These are phyloP conservation scores for Diaporthe longicolla DNA, from an alignment of 2,329 filamentous ascomycete species.

Conservation along the genomic window DNA sequence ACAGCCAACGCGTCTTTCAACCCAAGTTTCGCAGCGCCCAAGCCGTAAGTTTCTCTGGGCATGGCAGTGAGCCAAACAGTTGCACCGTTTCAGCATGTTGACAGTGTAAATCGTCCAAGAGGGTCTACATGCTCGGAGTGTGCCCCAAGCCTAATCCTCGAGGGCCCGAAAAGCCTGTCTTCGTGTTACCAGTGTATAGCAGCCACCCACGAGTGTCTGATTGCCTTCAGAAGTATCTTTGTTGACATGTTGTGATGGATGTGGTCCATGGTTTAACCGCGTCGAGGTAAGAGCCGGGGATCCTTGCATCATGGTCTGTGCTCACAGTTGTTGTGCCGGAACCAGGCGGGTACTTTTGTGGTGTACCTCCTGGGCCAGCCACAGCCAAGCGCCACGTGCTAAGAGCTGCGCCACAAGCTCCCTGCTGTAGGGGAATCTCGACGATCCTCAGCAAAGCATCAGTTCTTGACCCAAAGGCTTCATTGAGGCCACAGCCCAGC, in stretches of 20 bases:
- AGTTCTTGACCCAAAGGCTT: conserved; percentile 36
- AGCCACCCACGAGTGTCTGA: no score
- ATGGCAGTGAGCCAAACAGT: no score
- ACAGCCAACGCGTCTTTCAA: no score
- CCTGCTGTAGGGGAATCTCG: conserved; percentile 25
- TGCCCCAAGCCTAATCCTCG: no score
- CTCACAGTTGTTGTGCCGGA: not conserved
- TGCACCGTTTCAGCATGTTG: no score
- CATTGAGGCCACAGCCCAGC: conserved; percentile 37
- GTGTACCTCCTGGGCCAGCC: not conserved
- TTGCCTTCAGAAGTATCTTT: not conserved
- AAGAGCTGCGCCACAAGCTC: conserved; percentile 17
- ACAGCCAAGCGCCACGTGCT: not conserved
- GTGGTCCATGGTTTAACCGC: not conserved
- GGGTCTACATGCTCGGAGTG: no score
- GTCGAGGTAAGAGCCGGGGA: not conserved
- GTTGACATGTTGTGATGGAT: not conserved
- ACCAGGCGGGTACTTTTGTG: no score
- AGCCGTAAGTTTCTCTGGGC: no score
- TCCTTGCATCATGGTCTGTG: not conserved
- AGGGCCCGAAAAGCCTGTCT: no score
- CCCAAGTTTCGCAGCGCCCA: no score
- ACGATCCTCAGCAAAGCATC: conserved; percentile 20
- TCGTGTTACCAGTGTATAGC: no score
- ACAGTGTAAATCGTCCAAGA: no score